Conservation (phyloP, 2,329 filamentous ascomycete genomes). For the Ambrosiella beaveri region DNA sequence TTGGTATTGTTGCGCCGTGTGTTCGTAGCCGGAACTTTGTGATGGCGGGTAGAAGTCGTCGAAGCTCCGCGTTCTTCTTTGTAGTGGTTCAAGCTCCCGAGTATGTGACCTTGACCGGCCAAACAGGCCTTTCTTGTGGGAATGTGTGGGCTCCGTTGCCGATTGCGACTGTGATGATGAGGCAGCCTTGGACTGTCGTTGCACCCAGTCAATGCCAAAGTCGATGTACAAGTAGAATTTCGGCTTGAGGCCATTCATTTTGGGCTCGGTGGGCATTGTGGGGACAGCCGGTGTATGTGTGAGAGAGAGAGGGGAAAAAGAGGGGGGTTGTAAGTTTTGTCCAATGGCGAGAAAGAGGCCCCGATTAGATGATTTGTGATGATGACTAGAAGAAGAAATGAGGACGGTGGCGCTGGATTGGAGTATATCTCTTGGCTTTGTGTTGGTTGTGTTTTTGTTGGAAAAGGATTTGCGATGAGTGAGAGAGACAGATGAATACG, state of each 20-base stretch:
- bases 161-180: conserved; percentile 20
- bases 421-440: too few relatives aligned
- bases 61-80: conserved; percentile 16
- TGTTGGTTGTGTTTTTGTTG: too few relatives aligned
- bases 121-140: conserved; percentile 1
- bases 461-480: too few relatives aligned
- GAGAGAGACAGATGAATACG: too few relatives aligned
- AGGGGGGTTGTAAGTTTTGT: background rate
- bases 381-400: too few relatives aligned
- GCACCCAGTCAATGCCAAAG: conserved; percentile 33
- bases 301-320: background rate
- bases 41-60: conserved; percentile 27
- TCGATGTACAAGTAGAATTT: conserved; percentile 32
- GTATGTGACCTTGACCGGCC: conserved; percentile 12
- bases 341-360: background rate
- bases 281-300: background rate
- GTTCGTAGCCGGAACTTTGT: background rate
- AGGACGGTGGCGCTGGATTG: too few relatives aligned
- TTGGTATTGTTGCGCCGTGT: background rate
- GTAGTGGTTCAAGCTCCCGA: conserved; percentile 16
- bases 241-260: conserved; percentile 15
- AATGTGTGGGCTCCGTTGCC: conserved; percentile 25
- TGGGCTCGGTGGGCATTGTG: conserved; percentile 14
- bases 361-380: too few relatives aligned
- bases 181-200: conserved; percentile 19